Evolutionary conservation across 1,139 yeast species (phyloP), one percentile per base, ranked within the genome.

Genomic region (Suhomyces choctaworum): DNA sequence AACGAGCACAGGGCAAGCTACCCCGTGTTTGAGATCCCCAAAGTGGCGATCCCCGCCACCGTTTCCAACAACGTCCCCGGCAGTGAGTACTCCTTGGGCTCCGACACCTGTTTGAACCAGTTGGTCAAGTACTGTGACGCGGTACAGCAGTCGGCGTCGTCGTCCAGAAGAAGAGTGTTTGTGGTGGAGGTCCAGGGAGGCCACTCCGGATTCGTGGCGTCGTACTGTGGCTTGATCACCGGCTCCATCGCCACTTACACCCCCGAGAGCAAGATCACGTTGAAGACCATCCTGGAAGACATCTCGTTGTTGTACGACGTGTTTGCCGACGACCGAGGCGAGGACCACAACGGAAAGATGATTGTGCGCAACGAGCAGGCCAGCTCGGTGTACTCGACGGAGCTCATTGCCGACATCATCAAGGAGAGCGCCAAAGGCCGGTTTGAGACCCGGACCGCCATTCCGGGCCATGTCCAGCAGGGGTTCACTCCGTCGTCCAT

Each of bases 381-480:
- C 2, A 83, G 95, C 15, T 69, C 76, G 41, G 89, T 90, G 20
- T 82, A 87, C 58, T 73, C 90, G 21, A 87, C 97, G 6, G 80
- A 85, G 43, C 73, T 85, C 42, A 73, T 92, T 51, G 89, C 95
- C 20, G 82, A 86, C 41, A 87, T 92, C 45, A 80, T 90, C 51
- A 78, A 80, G 47, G 83, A 84, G 46, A 92, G 88, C 51, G 78
- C 89, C 27, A 68, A 76, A 33, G 83, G 85, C 33, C 72, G 75
- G 44, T 92, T 89, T 56, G 97, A 90, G 54, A 86, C 95, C 13
- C 83, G 95, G 62, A 89, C 96, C 4, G 98, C 98, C 11, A 82
- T 90, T 37, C 98, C 98, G 9, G 98, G 98, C 19, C 98, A 92
- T 57, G 95, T 89, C 35, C 98, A 92, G 70, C 98, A 92, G 64